Conservation (phyloP, 805 yeast species). For the Deakozyma indianensis region DNA sequence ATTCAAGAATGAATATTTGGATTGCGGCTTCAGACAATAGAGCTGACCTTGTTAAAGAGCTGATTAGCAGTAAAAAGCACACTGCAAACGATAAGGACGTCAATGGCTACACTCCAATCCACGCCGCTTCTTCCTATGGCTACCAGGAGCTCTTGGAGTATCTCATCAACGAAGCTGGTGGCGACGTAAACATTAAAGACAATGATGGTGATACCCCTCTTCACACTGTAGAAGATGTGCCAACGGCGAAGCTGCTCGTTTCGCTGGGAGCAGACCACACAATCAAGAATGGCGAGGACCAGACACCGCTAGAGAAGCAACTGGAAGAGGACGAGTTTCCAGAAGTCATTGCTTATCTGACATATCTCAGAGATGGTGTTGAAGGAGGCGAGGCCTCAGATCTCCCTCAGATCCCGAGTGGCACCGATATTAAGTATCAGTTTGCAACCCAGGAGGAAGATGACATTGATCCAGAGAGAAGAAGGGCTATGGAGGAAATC, state of each 20-base stretch:
- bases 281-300: constrained; percentile 55
- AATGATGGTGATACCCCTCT: constrained; percentile 90
- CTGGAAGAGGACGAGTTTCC: constrained; percentile 81
- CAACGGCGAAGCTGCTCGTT: constrained; percentile 50
- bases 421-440: constrained; percentile 13
- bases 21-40: constrained; percentile 86
- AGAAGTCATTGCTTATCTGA: constrained; percentile 55
- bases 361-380: constrained; percentile 25
- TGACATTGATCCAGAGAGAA: constrained; percentile 38
- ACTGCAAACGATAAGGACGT: constrained; percentile 70
- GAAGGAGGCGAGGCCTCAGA: constrained; percentile 6
- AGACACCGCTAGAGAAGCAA: constrained; percentile 57
- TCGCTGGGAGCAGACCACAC: constrained; percentile 53
- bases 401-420: constrained; percentile 15
- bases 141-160: constrained; percentile 51
- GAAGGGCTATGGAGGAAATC: constrained; percentile 53
- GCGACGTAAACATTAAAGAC: constrained; percentile 73
- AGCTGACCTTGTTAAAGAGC: constrained; percentile 38
- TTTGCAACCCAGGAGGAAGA: constrained; percentile 17
- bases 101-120: constrained; percentile 92
- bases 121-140: constrained; percentile 94
- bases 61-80: constrained; percentile 34
- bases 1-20: constrained; percentile 69
- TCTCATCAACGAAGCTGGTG: constrained; percentile 41
- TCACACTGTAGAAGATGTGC: constrained; percentile 70